Conservation (phyloP, 2,329 filamentous ascomycete genomes). For the Aspergillus sp. region DNA sequence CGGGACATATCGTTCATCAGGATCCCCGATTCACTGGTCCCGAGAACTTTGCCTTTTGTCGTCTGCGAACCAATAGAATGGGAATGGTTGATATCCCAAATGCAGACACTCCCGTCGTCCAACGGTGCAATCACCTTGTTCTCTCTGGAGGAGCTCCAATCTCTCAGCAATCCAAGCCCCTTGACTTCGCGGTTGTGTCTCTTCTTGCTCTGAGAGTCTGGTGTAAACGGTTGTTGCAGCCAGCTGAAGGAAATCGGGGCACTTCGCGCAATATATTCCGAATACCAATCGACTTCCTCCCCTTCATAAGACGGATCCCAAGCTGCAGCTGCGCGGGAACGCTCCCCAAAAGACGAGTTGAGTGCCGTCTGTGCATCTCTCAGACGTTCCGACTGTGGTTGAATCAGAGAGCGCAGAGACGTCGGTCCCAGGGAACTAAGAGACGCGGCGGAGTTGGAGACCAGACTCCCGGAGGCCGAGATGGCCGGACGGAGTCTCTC, state of each 20-base stretch:
- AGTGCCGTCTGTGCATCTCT: constrained; percentile 3
- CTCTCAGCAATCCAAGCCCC: constrained; percentile 67
- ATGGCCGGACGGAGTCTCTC: constrained; percentile 27
- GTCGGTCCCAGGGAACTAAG: constrained; percentile 31
- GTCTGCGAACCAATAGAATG: constrained; percentile 25
- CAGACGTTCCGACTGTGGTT: constrained; percentile 19
- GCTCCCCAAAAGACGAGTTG: constrained; percentile 23
- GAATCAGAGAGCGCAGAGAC: constrained; percentile 33
- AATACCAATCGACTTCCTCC: constrained; percentile 79
- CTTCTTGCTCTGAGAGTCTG: constrained; percentile 35
- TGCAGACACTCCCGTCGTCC: constrained; percentile 80
- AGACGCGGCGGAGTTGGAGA: constrained; percentile 36
- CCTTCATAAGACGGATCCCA: constrained; percentile 77
- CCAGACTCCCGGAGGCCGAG: constrained; percentile 46
- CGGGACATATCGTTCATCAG: constrained; percentile 69
- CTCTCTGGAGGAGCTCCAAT: constrained; percentile 50
- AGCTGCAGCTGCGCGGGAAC: constrained; percentile 52
- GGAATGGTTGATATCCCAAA: constrained; percentile 70
- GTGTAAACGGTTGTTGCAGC: constrained; percentile 61
- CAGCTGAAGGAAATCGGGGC: constrained; percentile 72
- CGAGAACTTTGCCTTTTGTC: constrained; percentile 58
- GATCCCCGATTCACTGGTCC: constrained; percentile 64
- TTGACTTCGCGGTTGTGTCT: constrained; percentile 60
- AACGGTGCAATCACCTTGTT: constrained; percentile 70
- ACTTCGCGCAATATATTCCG: constrained; percentile 81